A percentile compares a stretch with the other conserved stretches of the same genome.
phyloP scores from a whole-genome alignment of 1,139 yeast species.

The Debaryomycetaceae sp. region DNA sequence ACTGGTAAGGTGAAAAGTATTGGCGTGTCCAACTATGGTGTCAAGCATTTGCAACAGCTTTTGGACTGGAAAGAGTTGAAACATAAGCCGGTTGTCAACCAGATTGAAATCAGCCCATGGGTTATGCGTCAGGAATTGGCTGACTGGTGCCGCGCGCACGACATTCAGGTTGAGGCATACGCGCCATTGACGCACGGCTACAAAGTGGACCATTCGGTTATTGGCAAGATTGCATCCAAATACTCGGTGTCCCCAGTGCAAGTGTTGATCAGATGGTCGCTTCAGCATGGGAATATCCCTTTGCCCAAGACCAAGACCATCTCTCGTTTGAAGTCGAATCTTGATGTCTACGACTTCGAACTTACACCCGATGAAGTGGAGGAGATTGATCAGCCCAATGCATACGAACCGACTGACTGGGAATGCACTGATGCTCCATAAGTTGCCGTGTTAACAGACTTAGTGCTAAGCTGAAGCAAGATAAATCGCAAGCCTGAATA shows the following conservation, averaged over 20 bases:
- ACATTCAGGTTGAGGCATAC: constrained; percentile 34
- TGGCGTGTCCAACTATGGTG: constrained; percentile 43
- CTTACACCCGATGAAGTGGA: constrained; percentile 43
- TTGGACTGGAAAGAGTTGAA: constrained; percentile 46
- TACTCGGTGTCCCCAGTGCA: constrained; percentile 38
- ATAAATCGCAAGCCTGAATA: no score
- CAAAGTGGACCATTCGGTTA: constrained; percentile 42
- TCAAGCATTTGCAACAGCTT: constrained; percentile 33
- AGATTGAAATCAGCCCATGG: constrained; percentile 76
- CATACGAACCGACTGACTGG: constrained; percentile 57
- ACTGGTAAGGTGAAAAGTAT: constrained; percentile 27
- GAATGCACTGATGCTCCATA: constrained; percentile 57
- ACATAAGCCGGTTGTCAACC: constrained; percentile 56
- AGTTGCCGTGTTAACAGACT: no score
- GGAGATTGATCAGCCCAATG: constrained; percentile 19
- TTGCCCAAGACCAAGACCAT: constrained; percentile 55
- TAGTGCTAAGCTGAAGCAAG: no score
- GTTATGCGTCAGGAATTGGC: constrained; percentile 62
- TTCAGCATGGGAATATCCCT: constrained; percentile 57
- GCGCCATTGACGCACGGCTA: constrained; percentile 50
- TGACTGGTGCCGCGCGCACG: constrained; percentile 41
- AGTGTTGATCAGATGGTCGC: constrained; percentile 43
- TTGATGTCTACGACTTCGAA: constrained; percentile 33
- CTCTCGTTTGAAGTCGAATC: constrained; percentile 30
- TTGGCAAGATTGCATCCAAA: constrained; percentile 31